Evolutionary conservation across 768 basidiomycete species (phyloP).

Genomic region (Lactifluus piperatus): DNA sequence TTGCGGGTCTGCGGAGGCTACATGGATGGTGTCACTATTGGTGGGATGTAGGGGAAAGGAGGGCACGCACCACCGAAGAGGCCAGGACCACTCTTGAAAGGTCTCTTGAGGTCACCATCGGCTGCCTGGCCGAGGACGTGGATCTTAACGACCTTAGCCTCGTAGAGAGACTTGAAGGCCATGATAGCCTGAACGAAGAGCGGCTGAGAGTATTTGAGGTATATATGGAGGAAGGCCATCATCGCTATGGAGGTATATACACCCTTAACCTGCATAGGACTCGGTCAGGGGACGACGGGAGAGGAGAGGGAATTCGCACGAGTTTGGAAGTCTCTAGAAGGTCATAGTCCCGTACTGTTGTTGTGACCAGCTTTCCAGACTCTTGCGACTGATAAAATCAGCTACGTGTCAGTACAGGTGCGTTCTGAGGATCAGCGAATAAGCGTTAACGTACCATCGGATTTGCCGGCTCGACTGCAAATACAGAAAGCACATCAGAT

Average conservation of each 20-base stretch:
- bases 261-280: slow-evolving; percentile 45
- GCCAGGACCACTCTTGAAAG: slow-evolving; percentile 67
- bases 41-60: not conserved
- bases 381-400: slow-evolving; percentile 42
- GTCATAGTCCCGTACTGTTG: slow-evolving; percentile 92
- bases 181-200: slow-evolving; percentile 93
- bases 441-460: slow-evolving; percentile 54
- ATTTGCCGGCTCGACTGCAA: slow-evolving; percentile 65
- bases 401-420: not conserved
- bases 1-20: slow-evolving; percentile 56
- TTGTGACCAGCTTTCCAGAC: slow-evolving; percentile 71
- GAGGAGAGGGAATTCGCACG: slow-evolving; percentile 36
- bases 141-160: slow-evolving; percentile 76
- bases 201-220: slow-evolving; percentile 93
- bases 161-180: slow-evolving; percentile 87
- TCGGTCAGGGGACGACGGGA: slow-evolving; percentile 21
- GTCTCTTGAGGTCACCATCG: slow-evolving; percentile 81
- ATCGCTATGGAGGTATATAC: slow-evolving; percentile 70
- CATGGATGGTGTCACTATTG: not conserved
- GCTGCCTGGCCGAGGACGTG: slow-evolving; percentile 73
- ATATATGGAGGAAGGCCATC: slow-evolving; percentile 90
- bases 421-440: not conserved
- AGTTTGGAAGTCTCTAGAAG: slow-evolving; percentile 79
- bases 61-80: slow-evolving; percentile 58
- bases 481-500: slow-evolving; percentile 8